A percentile compares a stretch with the other conserved stretches of the same genome.
Conservation (phyloP, 345 rosid genomes). For the Arabidopsis arenosa region DNA sequence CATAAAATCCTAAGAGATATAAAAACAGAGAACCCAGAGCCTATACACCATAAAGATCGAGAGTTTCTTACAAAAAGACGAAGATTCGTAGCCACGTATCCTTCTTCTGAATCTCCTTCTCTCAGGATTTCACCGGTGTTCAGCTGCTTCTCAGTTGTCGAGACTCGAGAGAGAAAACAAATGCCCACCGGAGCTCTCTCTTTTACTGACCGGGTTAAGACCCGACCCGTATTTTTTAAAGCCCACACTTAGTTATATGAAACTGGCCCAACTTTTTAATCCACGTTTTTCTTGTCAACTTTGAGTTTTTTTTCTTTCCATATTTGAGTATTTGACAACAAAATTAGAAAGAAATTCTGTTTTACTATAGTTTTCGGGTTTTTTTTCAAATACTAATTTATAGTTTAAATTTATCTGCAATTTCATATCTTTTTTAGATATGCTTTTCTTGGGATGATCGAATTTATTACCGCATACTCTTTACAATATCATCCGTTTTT, state of each 20-base stretch:
- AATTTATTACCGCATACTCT: too few relatives aligned
- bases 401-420: background rate
- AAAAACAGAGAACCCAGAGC: background rate
- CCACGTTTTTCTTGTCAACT: background rate
- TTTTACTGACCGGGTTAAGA: constrained; percentile 21
- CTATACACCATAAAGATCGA: background rate
- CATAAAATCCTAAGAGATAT: background rate
- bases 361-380: background rate
- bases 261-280: constrained; percentile 27
- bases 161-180: background rate
- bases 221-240: constrained; percentile 24
- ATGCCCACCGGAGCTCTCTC: constrained; percentile 16
- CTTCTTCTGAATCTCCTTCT: constrained; percentile 11
- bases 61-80: constrained; percentile 18
- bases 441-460: background rate
- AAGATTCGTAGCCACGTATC: constrained; percentile 21
- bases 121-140: constrained; percentile 17
- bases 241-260: background rate
- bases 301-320: too few relatives aligned
- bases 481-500: too few relatives aligned
- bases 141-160: constrained; percentile 24
- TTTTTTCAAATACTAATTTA: background rate
- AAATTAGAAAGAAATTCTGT: background rate
- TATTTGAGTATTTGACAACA: too few relatives aligned
- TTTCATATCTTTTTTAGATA: background rate